Percentiles rank a stretch among this genome's conserved stretches.
Evolutionary conservation across 495 filamentous ascomycete genomes (phyloP).

Genomic region (Talaromyces nanjingensis): DNA sequence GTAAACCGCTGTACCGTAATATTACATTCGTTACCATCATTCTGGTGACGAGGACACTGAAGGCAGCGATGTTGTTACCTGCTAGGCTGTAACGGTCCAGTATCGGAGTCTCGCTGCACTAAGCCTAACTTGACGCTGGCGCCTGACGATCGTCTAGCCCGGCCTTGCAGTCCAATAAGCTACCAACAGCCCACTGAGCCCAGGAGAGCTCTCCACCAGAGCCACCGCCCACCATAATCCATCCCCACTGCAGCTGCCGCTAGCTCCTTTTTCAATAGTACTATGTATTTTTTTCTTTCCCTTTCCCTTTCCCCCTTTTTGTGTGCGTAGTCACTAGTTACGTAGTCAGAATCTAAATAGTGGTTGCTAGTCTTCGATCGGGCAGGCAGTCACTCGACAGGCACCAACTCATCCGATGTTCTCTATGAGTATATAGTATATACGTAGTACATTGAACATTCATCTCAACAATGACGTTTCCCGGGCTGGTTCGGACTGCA

Average conservation of each 20-base stretch:
- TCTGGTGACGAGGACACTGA: neutral
- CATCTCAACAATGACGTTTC: neutral
- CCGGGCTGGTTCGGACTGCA: neutral
- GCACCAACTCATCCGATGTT: neutral
- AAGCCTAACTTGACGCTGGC: neutral
- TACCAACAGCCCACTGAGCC: neutral
- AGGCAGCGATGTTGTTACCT: neutral
- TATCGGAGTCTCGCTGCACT: neutral
- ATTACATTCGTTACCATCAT: neutral
- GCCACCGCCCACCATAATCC: neutral
- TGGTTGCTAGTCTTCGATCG: neutral
- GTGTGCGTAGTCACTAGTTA: neutral
- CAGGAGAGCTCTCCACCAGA: neutral
- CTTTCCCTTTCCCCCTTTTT: neutral
- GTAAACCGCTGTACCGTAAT: neutral
- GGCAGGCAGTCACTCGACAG: neutral
- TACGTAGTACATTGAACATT: neutral
- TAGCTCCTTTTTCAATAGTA: neutral
- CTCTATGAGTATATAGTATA: neutral
- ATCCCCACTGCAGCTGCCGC: neutral
- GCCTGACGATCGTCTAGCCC: constrained; percentile 1
- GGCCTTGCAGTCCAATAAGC: neutral
- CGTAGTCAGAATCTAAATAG: neutral
- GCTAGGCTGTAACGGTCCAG: neutral
- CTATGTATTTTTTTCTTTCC: neutral